Conservation (phyloP, 495 filamentous ascomycete species). For the Apiosordaria backusii region DNA sequence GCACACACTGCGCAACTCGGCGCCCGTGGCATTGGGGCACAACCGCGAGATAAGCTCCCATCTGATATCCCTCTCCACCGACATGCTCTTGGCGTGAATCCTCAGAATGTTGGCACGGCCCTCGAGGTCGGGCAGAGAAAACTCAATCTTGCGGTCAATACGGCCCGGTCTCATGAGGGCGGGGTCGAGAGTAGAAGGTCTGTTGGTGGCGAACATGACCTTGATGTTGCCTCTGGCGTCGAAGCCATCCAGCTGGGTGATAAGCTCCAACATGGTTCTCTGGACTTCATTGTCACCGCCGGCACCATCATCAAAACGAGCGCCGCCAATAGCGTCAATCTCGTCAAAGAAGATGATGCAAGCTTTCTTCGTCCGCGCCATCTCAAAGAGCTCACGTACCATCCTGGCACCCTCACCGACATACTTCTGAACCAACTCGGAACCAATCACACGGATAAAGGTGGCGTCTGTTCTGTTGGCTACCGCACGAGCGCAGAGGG, state of each 20-base stretch:
- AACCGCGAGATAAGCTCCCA: slow-evolving; percentile 97
- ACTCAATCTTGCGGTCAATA: slow-evolving; percentile 98
- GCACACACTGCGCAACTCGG: slow-evolving; percentile 89
- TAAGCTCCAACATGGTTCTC: slow-evolving; percentile 96
- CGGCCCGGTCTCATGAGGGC: slow-evolving; percentile 95
- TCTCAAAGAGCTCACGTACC: slow-evolving; percentile 98
- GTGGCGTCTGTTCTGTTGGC: slow-evolving; percentile 97
- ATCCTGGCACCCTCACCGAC: slow-evolving; percentile 96
- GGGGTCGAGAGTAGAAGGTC: slow-evolving; percentile 91
- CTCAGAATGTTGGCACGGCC: slow-evolving; percentile 95
- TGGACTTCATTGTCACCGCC: slow-evolving; percentile 99
- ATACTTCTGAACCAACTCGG: slow-evolving; percentile 96
- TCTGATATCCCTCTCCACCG: slow-evolving; percentile 94
- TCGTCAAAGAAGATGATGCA: slow-evolving; percentile 99
- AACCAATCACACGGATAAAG: slow-evolving; percentile 97
- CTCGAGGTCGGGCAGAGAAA: slow-evolving; percentile 93
- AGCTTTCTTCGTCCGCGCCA: slow-evolving; percentile 99
- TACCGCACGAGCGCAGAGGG: slow-evolving; percentile 92
- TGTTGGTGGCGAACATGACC: slow-evolving; percentile 99
- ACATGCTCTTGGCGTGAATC: slow-evolving; percentile 99
- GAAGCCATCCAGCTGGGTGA: slow-evolving; percentile 97
- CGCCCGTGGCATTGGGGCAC: slow-evolving; percentile 95
- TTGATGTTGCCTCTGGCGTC: slow-evolving; percentile 98
- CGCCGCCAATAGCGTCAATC: slow-evolving; percentile 95
- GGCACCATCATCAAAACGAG: slow-evolving; percentile 97